Percentiles rank a stretch among this genome's conserved stretches.
phyloP scores from a whole-genome alignment of 2,329 filamentous ascomycete species.

The Pestalotiopsis fici region DNA sequence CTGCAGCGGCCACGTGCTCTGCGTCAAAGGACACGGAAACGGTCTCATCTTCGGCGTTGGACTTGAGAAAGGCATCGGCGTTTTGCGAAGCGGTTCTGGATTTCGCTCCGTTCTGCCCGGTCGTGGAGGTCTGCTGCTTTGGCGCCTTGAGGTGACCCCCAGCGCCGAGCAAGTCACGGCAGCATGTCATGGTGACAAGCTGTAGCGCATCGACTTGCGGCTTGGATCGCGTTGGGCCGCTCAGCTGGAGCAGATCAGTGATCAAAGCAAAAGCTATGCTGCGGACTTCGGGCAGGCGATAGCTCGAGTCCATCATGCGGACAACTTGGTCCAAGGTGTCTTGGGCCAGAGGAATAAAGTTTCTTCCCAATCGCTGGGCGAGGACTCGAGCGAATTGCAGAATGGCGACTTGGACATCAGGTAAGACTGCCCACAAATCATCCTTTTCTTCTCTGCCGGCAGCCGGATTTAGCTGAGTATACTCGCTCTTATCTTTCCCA shows the following conservation, averaged over 20 bases:
- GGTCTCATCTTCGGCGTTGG: conserved; percentile 33
- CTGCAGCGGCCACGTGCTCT: conserved; percentile 58
- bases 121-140: conserved; percentile 28
- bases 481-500: conserved; percentile 44
- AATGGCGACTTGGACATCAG: conserved; percentile 73
- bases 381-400: conserved; percentile 63
- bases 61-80: conserved; percentile 70
- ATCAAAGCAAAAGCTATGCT: conserved; percentile 61
- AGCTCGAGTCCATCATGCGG: conserved; percentile 67
- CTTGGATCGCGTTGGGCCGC: conserved; percentile 69
- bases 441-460: conserved; percentile 81
- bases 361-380: conserved; percentile 57
- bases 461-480: conserved; percentile 68
- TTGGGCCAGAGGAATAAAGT: conserved; percentile 60
- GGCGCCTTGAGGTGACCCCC: conserved; percentile 47
- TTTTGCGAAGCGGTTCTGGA: conserved; percentile 54
- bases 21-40: conserved; percentile 35
- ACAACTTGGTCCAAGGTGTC: conserved; percentile 70
- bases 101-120: conserved; percentile 39
- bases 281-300: conserved; percentile 56
- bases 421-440: conserved; percentile 71
- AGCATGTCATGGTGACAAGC: conserved; percentile 66
- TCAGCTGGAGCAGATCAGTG: conserved; percentile 56
- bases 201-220: conserved; percentile 64
- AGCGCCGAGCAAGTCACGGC: conserved; percentile 68